Evolutionary conservation across 2,329 filamentous ascomycete genomes (phyloP), one percentile per base, ranked within the genome.

Genomic region (Ophidiomyces ophidiicola): DNA sequence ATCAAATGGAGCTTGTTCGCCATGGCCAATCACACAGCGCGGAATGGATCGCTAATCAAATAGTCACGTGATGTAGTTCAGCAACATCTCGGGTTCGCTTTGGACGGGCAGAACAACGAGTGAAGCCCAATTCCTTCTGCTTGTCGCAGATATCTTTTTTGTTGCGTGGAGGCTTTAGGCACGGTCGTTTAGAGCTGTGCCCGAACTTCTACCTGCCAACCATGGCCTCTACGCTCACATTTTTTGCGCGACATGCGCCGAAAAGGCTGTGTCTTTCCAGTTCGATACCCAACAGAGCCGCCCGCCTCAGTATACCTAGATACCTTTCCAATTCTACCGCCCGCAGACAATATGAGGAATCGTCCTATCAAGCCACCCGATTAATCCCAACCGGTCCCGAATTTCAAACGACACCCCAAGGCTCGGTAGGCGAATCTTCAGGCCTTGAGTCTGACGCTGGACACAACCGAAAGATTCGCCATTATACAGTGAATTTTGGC

Each of bases 401-500:
- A 64, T 68, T 42, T 51, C 55, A 44, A 64, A 64, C 47, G 59
- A 38, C 25, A 26, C 14, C 33, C 14, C 25, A 24, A 7, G 14
- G 34, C 2, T 21, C 24, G 23, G 32, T 29, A 18, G 39, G 36
- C 2, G 36, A 46, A 19, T 30, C 45, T 6, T 35, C 68, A 18
- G 63, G 52, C 29, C 63, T 69, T 37, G 69, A 72, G 51, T 66
- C 62, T 39, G 56, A 63, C 41, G 57, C 49, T 46, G 56, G 56
- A 32, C 49, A 51, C 37, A 64, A 69, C 64, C 80, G 88, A 63
- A 96, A 94, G 74, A 82, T 98, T 61, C 79, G 90, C 51, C 90
- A 98, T 68, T 98, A 98, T 69, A 98, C 90, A 5, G 88, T 98
- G 70, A 98, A 98, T 72, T 98, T 98, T 56, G 90, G 90, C 41